These are phyloP conservation scores for Lobulomyces angularis DNA, from an alignment of 192 early-diverging fungal genomes.

Conservation along the genomic window DNA sequence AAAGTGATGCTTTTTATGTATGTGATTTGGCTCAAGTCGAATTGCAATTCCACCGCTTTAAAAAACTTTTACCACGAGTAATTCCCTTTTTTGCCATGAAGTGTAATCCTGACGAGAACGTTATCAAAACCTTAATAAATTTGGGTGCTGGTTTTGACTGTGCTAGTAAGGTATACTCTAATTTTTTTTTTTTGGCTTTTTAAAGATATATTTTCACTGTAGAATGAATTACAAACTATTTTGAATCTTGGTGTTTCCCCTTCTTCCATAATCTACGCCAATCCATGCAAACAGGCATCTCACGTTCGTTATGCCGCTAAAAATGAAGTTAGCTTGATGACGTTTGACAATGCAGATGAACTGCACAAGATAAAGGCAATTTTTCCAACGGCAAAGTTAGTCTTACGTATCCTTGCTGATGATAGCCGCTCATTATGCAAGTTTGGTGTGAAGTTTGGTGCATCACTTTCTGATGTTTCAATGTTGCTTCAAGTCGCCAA, in stretches of 20 bases:
- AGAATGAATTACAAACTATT: slow-evolving; percentile 70
- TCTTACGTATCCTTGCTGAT: slow-evolving; percentile 91
- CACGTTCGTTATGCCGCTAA: slow-evolving; percentile 76
- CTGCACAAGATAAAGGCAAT: slow-evolving; percentile 78
- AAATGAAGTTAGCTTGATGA: slow-evolving; percentile 80
- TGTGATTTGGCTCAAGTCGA: slow-evolving; percentile 84
- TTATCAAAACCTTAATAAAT: slow-evolving; percentile 66
- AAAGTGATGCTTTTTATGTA: slow-evolving; percentile 94
- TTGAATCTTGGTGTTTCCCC: slow-evolving; percentile 61
- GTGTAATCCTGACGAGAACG: slow-evolving; percentile 83
- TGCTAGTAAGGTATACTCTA: slow-evolving; percentile 59
- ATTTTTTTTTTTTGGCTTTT: slow-evolving; percentile 4
- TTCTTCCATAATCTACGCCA: slow-evolving; percentile 84
- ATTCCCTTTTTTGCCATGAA: slow-evolving; percentile 95
- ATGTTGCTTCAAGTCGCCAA: slow-evolving; percentile 61
- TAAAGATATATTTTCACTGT: background rate
- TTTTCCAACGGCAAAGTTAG: slow-evolving; percentile 70
- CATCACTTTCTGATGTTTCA: slow-evolving; percentile 54
- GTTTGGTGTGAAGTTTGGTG: slow-evolving; percentile 95
- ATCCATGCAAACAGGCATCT: slow-evolving; percentile 97
- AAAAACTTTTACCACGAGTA: slow-evolving; percentile 70
- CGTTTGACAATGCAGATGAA: slow-evolving; percentile 98
- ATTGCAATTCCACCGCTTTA: slow-evolving; percentile 80
- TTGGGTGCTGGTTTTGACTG: slow-evolving; percentile 93
- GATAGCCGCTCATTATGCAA: slow-evolving; percentile 86